phyloP scores from a whole-genome alignment of 108 stramenopile genomes.

The Epithemia pelagica region DNA sequence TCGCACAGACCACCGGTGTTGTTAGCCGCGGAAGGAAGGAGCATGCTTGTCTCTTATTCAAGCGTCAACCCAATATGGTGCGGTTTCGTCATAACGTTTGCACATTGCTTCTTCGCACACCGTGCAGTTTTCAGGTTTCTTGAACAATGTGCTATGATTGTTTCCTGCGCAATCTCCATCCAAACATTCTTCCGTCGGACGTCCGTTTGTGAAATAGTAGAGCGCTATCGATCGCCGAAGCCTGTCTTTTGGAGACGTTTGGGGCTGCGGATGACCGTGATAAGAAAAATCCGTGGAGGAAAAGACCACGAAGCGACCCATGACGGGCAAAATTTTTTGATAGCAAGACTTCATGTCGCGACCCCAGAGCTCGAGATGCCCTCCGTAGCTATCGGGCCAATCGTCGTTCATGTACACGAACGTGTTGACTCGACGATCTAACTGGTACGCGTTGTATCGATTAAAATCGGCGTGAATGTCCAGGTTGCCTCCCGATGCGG shows the following conservation, averaged over 20 bases:
- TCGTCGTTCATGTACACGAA: conserved; percentile 33
- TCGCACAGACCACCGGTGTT: too few species aligned
- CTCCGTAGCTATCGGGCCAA: conserved; percentile 31
- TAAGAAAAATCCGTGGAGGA: conserved; percentile 35
- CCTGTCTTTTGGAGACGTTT: conserved; percentile 12
- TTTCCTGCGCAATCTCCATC: conserved; percentile 11
- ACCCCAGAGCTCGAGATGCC: conserved; percentile 38
- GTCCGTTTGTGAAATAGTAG: conserved; percentile 35
- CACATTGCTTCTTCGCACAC: conserved; percentile 11
- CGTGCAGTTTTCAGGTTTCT: conserved; percentile 8
- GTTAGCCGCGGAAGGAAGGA: too few species aligned
- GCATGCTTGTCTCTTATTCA: too few species aligned
- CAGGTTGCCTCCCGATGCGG: conserved; percentile 24
- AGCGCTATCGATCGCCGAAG: conserved; percentile 23
- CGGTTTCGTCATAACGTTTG: neutral
- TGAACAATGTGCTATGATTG: conserved; percentile 11
- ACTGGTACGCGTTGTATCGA: conserved; percentile 1
- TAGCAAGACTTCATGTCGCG: conserved; percentile 21
- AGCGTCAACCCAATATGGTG: neutral
- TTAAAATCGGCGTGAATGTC: conserved; percentile 41
- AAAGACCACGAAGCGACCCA: conserved; percentile 35
- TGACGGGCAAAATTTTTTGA: conserved; percentile 14
- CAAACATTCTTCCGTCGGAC: conserved; percentile 20
- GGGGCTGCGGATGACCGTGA: conserved; percentile 37
- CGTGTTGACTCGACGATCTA: conserved; percentile 30